Conservation (phyloP, 2,329 filamentous ascomycete genomes). For the Coniella vitis region DNA sequence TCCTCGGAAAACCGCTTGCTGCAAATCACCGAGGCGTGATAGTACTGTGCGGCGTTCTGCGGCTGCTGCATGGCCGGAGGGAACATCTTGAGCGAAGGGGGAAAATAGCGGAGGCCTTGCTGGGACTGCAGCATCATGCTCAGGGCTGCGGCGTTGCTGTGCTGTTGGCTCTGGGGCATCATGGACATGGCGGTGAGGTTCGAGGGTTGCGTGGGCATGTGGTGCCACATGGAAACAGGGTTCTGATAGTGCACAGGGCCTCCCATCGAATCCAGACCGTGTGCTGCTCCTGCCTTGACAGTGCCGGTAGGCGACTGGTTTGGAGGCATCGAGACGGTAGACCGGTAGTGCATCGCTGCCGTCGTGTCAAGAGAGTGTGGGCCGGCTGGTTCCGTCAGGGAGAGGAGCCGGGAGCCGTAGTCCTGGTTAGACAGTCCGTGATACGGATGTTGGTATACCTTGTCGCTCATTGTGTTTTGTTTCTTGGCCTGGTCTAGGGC, state of each 20-base stretch:
- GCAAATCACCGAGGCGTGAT: constrained; percentile 13
- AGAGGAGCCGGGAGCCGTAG: constrained; percentile 5
- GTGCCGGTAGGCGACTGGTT: background rate
- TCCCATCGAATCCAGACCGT: constrained; percentile 7
- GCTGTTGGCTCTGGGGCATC: constrained; percentile 12
- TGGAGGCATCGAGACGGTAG: background rate
- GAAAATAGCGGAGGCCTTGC: constrained; percentile 8
- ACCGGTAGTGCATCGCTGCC: constrained; percentile 10
- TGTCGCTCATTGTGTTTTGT: constrained; percentile 10
- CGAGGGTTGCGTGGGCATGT: constrained; percentile 6
- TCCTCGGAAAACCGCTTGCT: constrained; percentile 17
- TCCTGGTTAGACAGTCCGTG: constrained; percentile 9
- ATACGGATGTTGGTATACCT: constrained; percentile 10
- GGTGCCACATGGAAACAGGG: constrained; percentile 12
- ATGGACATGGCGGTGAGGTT: constrained; percentile 11
- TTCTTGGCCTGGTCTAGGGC: background rate
- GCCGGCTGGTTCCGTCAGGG: constrained; percentile 4
- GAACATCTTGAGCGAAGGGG: constrained; percentile 13
- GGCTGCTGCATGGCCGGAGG: constrained; percentile 10
- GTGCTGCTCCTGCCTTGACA: background rate
- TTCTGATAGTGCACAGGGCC: constrained; percentile 8
- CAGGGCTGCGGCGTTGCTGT: constrained; percentile 5
- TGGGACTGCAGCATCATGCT: constrained; percentile 15
- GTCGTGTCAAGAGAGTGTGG: constrained; percentile 11
- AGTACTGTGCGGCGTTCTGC: constrained; percentile 9